Percentiles rank a stretch among this genome's conserved stretches.
phyloP scores from a whole-genome alignment of 345 rosid species.

The Linum tenue region DNA sequence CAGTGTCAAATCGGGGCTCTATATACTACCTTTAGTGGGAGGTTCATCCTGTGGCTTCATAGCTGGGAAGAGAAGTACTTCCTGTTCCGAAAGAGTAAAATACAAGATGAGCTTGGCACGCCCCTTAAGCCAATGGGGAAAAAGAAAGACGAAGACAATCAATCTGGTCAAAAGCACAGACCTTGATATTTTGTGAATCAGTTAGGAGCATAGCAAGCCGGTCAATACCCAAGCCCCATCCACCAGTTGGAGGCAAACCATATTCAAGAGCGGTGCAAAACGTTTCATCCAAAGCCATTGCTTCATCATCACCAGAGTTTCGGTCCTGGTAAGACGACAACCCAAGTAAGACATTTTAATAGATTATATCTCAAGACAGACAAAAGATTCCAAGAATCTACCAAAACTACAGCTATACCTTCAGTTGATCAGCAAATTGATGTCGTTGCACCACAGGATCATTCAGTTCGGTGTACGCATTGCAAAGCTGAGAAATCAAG shows the following conservation, averaged over 20 bases:
- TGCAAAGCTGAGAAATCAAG: conserved; percentile 46
- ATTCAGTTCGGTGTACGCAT: conserved; percentile 94
- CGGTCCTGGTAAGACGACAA: conserved; percentile 42
- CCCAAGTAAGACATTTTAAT: neutral
- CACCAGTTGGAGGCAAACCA: conserved; percentile 91
- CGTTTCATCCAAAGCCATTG: conserved; percentile 92
- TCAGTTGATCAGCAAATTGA: conserved; percentile 87
- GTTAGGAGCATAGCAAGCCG: conserved; percentile 81
- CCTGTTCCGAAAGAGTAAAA: conserved; percentile 36
- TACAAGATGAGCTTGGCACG: neutral
- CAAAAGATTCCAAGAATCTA: neutral
- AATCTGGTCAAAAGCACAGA: conserved; percentile 10
- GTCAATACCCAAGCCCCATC: conserved; percentile 95
- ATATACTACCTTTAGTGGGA: conserved; percentile 39
- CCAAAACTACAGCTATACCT: conserved; percentile 30
- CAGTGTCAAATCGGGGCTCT: too few species aligned
- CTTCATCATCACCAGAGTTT: conserved; percentile 96
- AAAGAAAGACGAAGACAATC: neutral
- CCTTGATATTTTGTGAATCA: conserved; percentile 96
- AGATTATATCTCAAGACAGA: neutral
- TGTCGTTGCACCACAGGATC: conserved; percentile 95
- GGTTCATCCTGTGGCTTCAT: conserved; percentile 96
- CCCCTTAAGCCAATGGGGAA: neutral
- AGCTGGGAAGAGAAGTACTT: conserved; percentile 95
- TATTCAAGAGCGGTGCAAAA: conserved; percentile 83